Conservation (phyloP, 331 rosid genomes). For the Ulmus americana region DNA sequence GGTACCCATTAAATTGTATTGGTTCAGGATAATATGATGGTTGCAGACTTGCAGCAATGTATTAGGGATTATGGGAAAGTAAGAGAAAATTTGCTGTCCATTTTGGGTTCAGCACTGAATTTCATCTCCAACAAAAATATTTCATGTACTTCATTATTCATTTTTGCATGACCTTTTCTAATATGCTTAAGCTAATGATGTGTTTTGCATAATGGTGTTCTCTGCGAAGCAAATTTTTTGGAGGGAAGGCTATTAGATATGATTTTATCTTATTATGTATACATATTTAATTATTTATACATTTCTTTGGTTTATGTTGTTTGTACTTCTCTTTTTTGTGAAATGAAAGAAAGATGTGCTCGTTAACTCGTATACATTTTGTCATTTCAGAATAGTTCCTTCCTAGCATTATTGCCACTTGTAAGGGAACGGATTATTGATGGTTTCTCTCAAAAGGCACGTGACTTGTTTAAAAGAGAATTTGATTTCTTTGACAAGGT, state of each 20-base stretch:
- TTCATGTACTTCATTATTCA: neutral
- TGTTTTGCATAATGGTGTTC: constrained; percentile 8
- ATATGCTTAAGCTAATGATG: constrained; percentile 11
- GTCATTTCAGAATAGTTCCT: constrained; percentile 66
- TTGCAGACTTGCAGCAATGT: neutral
- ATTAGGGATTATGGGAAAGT: neutral
- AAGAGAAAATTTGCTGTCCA: neutral
- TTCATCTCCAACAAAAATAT: neutral
- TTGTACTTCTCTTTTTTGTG: neutral
- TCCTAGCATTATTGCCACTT: constrained; percentile 67
- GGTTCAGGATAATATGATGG: neutral
- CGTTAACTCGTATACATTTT: constrained; percentile 15
- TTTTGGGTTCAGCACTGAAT: neutral
- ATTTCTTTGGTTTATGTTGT: neutral
- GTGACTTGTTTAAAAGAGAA: constrained; percentile 68
- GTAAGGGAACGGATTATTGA: constrained; percentile 79
- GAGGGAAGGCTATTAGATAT: neutral
- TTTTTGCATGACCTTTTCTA: neutral
- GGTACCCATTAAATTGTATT: neutral
- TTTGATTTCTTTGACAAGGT: constrained; percentile 98
- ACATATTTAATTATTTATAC: too few species aligned
- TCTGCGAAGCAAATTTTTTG: neutral
- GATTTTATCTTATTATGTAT: too few species aligned
- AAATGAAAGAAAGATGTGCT: neutral
- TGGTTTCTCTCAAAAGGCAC: constrained; percentile 71